Evolutionary conservation across 768 basidiomycete species (phyloP), one percentile per base, ranked within the genome.

Genomic region (Tephrocybe sp.): DNA sequence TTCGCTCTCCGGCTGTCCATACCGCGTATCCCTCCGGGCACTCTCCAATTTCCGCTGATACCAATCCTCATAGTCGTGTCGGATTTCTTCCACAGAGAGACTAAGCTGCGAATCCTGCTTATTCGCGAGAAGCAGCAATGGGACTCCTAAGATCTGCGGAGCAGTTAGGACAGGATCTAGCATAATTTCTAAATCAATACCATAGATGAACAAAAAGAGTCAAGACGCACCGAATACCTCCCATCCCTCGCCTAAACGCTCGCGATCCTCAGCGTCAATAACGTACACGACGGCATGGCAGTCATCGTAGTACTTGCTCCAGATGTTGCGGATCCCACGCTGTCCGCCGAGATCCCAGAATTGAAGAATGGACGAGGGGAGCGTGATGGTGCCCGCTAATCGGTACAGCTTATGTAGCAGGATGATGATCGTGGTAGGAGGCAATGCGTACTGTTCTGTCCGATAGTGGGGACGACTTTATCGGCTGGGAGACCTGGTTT

Each of bases 261-360:
- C 92, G 27, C 84, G 72, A 72, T 99, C 95, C 55, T 88, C 82
- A 8, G 94, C 92, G 65, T 99, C 97, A 45, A 99, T 83, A 44
- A 98, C 88, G 59, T 91, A 99, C 33, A 89, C 92, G 38, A 98
- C 91, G 7, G 94, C 95, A 65, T 99, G 95, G 56, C 94, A 97
- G 64, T 97, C 94, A 47, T 91, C 88, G 65, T 95, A 97, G 69
- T 99, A 99, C 48, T 81, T 76, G 51, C 86, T 83, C 94, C 95
- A 98, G 56, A 99, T 95, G 29, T 84, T 86, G 23, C 95, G 79
- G 33, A 99, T 95, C 19, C 94, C 93, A 1, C 87, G 75, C 63
- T 98, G 95, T 0, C 95, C 95, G 10, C 97, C 95, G 9, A 99
- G 76, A 63, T 99, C 97, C 84, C 93, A 97, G 76, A 98, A 97